Base-by-base conservation (phyloP, 768 basidiomycete genomes). In the Plicaturopsis crispa region DNA sequence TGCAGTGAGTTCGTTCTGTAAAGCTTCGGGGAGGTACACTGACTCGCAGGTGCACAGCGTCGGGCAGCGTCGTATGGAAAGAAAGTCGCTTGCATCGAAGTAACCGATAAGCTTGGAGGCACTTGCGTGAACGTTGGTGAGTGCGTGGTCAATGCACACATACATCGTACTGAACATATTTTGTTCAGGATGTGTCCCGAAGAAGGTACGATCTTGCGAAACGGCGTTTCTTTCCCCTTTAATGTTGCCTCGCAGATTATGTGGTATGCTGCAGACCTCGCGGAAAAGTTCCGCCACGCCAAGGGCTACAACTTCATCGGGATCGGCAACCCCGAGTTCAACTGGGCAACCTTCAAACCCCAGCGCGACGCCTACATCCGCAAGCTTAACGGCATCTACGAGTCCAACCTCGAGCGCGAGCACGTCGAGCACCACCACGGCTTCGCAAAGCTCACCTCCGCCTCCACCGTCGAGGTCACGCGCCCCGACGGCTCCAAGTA, bases 121-220 rank as follows among this genome's bases (percentile, higher is more conserved):
- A 97, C 94, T 24, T 99, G 96, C 55, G 96, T 99, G 43, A 97
- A 97, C 59, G 94, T 99, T 43, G 94, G 91, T 86, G 49, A 47
- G 86, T 69, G 28, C 8, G 24, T 35, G 38, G 33, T 22, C 13
- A 23, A 30, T n/a, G n/a, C n/a, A n/a, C n/a, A n/a, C n/a, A n/a
- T n/a, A n/a, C n/a, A n/a, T n/a, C n/a, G n/a, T n/a, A n/a, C 16
- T 33, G 30, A n/a, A 19, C 19, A 6, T 10, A 24, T 16, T 6
- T n/a, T 19, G 35, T 31, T 5, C 46, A 87, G 90, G 91, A 51
- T 97, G 94, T 65, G 91, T 99, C 4, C 96, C 96, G 12, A 99
- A 99, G 67, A 99, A 96, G 70, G 90, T 79, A 35, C 34, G 64
- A 49, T 14, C 35, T 32, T 24, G 22, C 12, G 22, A 8, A 31